These are phyloP conservation scores for Metschnikowia arizonensis DNA, from an alignment of 805 yeast genomes.

Conservation along the genomic window DNA sequence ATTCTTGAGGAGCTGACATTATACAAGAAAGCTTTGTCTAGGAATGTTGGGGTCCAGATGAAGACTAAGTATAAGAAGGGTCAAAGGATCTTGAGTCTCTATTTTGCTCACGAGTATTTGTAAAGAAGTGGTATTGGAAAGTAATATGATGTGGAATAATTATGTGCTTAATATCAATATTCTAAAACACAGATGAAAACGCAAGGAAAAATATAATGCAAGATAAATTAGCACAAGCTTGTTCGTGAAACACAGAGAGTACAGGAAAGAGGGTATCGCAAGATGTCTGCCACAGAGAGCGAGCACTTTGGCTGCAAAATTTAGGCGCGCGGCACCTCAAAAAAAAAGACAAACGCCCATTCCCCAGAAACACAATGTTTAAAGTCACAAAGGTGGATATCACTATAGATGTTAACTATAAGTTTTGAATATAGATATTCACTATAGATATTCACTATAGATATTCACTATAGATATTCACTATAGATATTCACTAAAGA, in stretches of 20 bases:
- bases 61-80: not conserved
- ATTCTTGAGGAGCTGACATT: not conserved
- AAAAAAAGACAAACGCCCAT: not conserved
- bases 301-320: slow-evolving; percentile 4
- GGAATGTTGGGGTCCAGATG: not conserved
- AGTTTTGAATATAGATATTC: no score
- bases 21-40: not conserved
- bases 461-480: no score
- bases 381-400: no score
- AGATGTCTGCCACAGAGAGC: not conserved
- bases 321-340: not conserved
- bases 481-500: no score
- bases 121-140: not conserved
- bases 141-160: not conserved
- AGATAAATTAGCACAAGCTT: not conserved
- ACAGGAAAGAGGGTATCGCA: not conserved
- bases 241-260: slow-evolving; percentile 2
- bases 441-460: no score
- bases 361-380: not conserved
- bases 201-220: not conserved
- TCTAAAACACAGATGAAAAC: slow-evolving; percentile 1
- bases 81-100: not conserved
- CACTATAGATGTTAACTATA: no score
- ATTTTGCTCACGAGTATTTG: not conserved
- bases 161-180: not conserved